phyloP scores from a whole-genome alignment of 192 early-diverging fungal species.

The Coemansia sp. region DNA sequence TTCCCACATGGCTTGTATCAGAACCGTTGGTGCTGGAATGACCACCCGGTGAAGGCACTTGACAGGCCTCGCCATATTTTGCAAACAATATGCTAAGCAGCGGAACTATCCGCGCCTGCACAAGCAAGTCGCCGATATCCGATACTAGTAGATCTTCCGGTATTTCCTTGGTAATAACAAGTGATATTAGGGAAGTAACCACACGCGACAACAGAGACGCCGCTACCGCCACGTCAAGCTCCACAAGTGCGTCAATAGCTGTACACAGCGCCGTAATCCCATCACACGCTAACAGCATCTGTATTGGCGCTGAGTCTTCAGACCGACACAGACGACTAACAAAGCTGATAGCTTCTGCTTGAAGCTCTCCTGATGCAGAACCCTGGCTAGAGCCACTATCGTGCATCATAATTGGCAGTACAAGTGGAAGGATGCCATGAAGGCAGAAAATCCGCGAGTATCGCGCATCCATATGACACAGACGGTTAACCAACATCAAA shows the following conservation, averaged over 20 bases:
- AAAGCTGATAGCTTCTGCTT: constrained; percentile 39
- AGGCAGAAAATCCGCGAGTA: constrained; percentile 45
- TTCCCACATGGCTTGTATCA: constrained; percentile 13
- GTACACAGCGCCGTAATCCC: constrained; percentile 44
- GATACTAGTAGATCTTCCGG: constrained; percentile 30
- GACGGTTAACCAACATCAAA: constrained; percentile 41
- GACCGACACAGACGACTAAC: constrained; percentile 38
- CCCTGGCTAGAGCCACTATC: constrained; percentile 10
- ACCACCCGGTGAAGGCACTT: constrained; percentile 19
- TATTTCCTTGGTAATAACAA: constrained; percentile 38
- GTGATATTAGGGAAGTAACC: constrained; percentile 33
- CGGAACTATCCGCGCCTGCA: constrained; percentile 25
- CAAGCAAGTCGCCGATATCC: constrained; percentile 40
- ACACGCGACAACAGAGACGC: constrained; percentile 41
- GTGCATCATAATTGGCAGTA: constrained; percentile 23
- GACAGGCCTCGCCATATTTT: constrained; percentile 51
- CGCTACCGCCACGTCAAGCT: constrained; percentile 32
- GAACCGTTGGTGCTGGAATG: constrained; percentile 26
- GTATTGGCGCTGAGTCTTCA: constrained; percentile 36
- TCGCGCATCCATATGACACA: constrained; percentile 45
- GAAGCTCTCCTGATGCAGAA: constrained; percentile 22
- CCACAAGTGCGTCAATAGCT: constrained; percentile 21
- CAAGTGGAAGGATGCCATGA: constrained; percentile 44
- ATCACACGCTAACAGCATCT: constrained; percentile 51
- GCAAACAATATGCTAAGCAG: constrained; percentile 29